Evolutionary conservation across 306 rosid genomes (phyloP).

Genomic region (Citrullus amarus): DNA sequence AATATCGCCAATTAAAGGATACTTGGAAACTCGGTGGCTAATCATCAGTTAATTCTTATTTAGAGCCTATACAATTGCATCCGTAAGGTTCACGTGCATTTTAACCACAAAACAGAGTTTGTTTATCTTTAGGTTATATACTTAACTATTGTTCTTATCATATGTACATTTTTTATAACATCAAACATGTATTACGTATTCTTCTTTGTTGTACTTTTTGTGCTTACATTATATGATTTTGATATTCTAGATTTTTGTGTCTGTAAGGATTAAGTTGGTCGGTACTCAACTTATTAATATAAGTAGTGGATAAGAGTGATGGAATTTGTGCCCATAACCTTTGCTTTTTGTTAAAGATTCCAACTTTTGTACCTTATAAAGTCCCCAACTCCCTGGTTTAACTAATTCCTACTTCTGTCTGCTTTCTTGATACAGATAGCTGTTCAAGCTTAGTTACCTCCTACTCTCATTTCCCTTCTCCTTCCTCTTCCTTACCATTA

Average conservation of each 20-base stretch:
- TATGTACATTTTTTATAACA: not conserved
- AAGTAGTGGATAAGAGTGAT: not conserved
- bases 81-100: not conserved
- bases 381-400: too few relatives aligned
- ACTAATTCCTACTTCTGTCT: not conserved
- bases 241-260: not conserved
- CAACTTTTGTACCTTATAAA: not conserved
- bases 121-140: not conserved
- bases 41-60: not conserved
- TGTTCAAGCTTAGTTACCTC: constrained; percentile 40
- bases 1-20: not conserved
- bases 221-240: not conserved
- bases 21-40: not conserved
- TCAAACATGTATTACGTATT: not conserved
- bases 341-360: not conserved
- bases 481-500: constrained; percentile 56
- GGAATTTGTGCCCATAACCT: not conserved
- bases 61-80: not conserved
- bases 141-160: not conserved
- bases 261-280: not conserved
- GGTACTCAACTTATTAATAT: not conserved
- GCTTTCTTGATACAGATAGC: constrained; percentile 33
- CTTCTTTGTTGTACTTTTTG: not conserved
- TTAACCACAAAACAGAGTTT: not conserved
- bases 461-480: constrained; percentile 30